Base-by-base conservation (phyloP, 2,329 filamentous ascomycete genomes). In the Balansia obtecta region DNA sequence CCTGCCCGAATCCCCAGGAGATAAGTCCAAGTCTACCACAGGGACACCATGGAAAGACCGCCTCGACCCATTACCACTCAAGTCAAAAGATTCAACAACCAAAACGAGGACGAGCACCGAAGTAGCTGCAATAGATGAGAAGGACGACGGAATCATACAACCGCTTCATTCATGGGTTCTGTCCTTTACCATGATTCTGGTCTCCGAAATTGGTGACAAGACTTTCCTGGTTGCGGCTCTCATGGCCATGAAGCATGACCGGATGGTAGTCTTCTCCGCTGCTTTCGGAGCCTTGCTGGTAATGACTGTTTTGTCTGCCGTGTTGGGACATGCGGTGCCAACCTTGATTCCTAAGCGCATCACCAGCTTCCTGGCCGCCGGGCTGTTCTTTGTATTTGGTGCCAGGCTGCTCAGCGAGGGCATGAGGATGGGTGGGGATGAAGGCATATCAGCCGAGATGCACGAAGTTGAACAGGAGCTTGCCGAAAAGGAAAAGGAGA, bases 171-270 rank as follows among this genome's bases (percentile, higher is more conserved):
- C 93, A 4, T 94, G 93, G 61, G 63, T 95, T 12, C 82, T 97
- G 33, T 95, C 93, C 15, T 82, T 96, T 53, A 91, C 90, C 52
- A 98, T 97, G 93, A 98, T 98, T 60, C 73, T 97, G 55, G 85
- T 97, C 60, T 96, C 91, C 45, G 93, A 98, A 66, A 82, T 98
- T 60, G 93, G 93, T 55, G 93, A 98, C 78, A 98, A 98, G 72
- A 98, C 93, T 0, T 98, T 98, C 73, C 77, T 98, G 42, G 88
- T 98, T 20, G 93, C 93, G 7, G 91, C 90, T 8, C 79, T 98
- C 16, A 98, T 98, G 93, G 93, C 93, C 12, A 98, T 98, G 93
- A 93, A 95, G 65, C 91, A 98, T 61, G 86, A 93, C 54, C 85
- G 93, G 48, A 73, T 95, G 56, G 78, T 97, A 12, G 93, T 98